Evolutionary conservation across 106 monocot species (phyloP), one percentile per base, ranked within the genome.

Genomic region (Dendrobium nobile): DNA sequence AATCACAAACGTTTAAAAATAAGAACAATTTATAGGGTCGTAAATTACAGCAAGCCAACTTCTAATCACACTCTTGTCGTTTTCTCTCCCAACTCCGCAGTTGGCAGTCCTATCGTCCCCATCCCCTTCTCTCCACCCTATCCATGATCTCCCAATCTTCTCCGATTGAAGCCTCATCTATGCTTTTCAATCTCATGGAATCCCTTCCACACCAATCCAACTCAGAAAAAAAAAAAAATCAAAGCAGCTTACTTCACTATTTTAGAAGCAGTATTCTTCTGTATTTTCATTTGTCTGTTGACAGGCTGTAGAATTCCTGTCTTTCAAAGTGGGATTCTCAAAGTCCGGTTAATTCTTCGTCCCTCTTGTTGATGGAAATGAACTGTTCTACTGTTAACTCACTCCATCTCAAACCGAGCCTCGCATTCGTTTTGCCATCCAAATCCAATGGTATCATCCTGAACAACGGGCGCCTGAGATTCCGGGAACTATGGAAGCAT

Each of bases 401-500:
- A 17, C 64, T 67, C 27, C 76, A 84, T 11, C 78, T 54, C 45
- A 54, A 43, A 24, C 42, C 84, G 3, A 11, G 18, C 16, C n/a
- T 33, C 54, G 80, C 79, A 33, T 48, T 77, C 37, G 44, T 83
- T 67, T 43, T 76, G 17, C 73, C 54, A 13, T 61, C 75, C 18
- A 75, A 40, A 47, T 83, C 41, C 65, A 15, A 22, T 6, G 64
- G 64, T 64, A 64, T 64, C 22, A 9, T 24, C 22, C 22, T 64
- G 22, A 64, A 22, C 4, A 40, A 54, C 61, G 77, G 75, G 41
- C 41, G 48, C 78, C 76, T 65, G 37, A 68, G 67, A 27, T 81
- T 33, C 8, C 78, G 20, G 5, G 76, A 27, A 26, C 16, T 8
- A 4, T 78, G 85, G 88, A 85, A 20, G 73, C 77, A 73, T 33